These are phyloP conservation scores for Paraglomus brasilianum DNA, from an alignment of 192 early-diverging fungal genomes.

Conservation along the genomic window DNA sequence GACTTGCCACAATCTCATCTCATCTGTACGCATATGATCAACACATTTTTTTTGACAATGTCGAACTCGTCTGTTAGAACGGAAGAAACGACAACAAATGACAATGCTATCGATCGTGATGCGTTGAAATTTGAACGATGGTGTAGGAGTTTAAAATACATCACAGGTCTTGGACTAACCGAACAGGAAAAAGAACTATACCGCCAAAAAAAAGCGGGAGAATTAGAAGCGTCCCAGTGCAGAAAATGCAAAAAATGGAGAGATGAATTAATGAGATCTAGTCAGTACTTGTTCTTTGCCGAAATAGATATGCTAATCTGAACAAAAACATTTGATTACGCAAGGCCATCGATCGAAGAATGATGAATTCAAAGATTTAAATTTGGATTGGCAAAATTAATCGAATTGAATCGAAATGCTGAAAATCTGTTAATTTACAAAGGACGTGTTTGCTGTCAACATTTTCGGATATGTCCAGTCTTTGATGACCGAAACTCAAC, in stretches of 20 bases:
- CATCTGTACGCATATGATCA: too few relatives aligned
- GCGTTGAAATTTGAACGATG: conserved; percentile 55
- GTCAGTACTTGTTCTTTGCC: conserved; percentile 36
- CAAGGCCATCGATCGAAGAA: not conserved
- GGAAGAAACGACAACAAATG: too few relatives aligned
- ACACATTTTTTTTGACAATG: too few relatives aligned
- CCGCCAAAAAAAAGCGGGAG: conserved; percentile 38
- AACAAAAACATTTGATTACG: not conserved
- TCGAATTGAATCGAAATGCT: not conserved
- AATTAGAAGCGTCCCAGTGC: conserved; percentile 54
- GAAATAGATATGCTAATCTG: not conserved
- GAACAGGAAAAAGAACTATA: conserved; percentile 46
- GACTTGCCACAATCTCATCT: too few relatives aligned
- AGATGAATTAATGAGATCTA: conserved; percentile 68
- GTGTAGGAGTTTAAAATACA: conserved; percentile 55
- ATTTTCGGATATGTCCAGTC: too few relatives aligned
- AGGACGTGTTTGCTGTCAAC: not conserved
- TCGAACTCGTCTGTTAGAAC: too few relatives aligned
- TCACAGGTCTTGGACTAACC: conserved; percentile 61
- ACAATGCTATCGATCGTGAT: too few relatives aligned
- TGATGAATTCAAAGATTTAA: not conserved
- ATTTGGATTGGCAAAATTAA: not conserved
- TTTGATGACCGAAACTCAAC: too few relatives aligned
- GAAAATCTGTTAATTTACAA: not conserved
- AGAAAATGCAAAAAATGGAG: conserved; percentile 75